phyloP scores from a whole-genome alignment of 2,329 filamentous ascomycete genomes.

The Dactylellina drechsleri region DNA sequence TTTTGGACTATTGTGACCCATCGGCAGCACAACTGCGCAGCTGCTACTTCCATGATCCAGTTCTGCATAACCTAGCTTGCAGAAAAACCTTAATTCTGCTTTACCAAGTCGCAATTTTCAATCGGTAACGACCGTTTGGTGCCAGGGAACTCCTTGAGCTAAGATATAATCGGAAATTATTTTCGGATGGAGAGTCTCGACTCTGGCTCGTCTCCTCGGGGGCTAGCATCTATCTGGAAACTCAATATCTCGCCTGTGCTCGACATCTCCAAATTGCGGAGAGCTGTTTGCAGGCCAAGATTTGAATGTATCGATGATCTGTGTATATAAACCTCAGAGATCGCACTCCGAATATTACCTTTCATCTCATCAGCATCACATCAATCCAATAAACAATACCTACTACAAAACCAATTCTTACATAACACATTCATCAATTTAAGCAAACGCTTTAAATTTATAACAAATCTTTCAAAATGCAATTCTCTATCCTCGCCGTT shows the following conservation, averaged over 20 bases:
- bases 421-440: neutral
- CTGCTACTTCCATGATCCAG: too few species aligned
- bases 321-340: too few species aligned
- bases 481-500: slow-evolving; percentile 16
- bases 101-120: neutral
- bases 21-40: too few species aligned
- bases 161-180: slow-evolving; percentile 1
- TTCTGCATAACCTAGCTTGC: too few species aligned
- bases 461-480: slow-evolving; percentile 25
- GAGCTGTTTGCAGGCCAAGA: neutral
- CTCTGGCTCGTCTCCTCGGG: neutral
- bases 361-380: neutral
- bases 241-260: neutral
- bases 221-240: neutral
- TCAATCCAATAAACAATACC: neutral
- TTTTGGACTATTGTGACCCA: too few species aligned
- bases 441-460: neutral
- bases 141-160: neutral
- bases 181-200: neutral
- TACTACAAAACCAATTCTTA: neutral
- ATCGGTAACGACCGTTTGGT: slow-evolving; percentile 4
- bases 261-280: neutral
- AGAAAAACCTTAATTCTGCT: too few species aligned
- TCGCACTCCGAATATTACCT: too few species aligned
- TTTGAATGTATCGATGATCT: too few species aligned